A percentile compares a stretch with the other conserved stretches of the same genome.
phyloP scores from a whole-genome alignment of 1,139 yeast species.

The Yamadazyma pseudoaaseri region DNA sequence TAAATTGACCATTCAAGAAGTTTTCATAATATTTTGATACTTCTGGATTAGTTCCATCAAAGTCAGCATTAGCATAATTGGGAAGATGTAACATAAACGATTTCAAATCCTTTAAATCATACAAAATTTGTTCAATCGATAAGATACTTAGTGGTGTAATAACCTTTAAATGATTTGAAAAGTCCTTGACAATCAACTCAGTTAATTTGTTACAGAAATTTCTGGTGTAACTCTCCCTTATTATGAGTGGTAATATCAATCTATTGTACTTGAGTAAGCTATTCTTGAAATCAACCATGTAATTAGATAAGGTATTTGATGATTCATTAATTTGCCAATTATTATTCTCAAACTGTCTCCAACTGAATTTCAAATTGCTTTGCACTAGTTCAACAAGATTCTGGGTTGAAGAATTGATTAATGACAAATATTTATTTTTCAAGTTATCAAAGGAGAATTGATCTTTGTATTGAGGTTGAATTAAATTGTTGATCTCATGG shows the following conservation, averaged over 20 bases:
- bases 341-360: slow-evolving; percentile 83
- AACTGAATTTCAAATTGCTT: slow-evolving; percentile 62
- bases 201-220: slow-evolving; percentile 75
- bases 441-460: slow-evolving; percentile 52
- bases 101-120: slow-evolving; percentile 69
- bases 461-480: slow-evolving; percentile 34
- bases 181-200: slow-evolving; percentile 60
- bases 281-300: slow-evolving; percentile 56
- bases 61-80: slow-evolving; percentile 34
- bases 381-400: slow-evolving; percentile 59
- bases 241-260: slow-evolving; percentile 57
- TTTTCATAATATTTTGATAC: slow-evolving; percentile 33
- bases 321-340: slow-evolving; percentile 69
- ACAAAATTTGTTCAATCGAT: slow-evolving; percentile 77
- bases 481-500: slow-evolving; percentile 55
- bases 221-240: slow-evolving; percentile 69
- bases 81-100: slow-evolving; percentile 55
- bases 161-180: slow-evolving; percentile 54
- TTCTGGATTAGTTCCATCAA: slow-evolving; percentile 6
- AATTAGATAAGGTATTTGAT: slow-evolving; percentile 71
- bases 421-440: slow-evolving; percentile 53
- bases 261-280: slow-evolving; percentile 46
- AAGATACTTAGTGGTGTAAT: slow-evolving; percentile 65
- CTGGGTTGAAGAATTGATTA: slow-evolving; percentile 60
- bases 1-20: slow-evolving; percentile 49